Evolutionary conservation across 352 stramenopile species (phyloP), one percentile per base, ranked within the genome.

Genomic region (Thraustotheca clavata): DNA sequence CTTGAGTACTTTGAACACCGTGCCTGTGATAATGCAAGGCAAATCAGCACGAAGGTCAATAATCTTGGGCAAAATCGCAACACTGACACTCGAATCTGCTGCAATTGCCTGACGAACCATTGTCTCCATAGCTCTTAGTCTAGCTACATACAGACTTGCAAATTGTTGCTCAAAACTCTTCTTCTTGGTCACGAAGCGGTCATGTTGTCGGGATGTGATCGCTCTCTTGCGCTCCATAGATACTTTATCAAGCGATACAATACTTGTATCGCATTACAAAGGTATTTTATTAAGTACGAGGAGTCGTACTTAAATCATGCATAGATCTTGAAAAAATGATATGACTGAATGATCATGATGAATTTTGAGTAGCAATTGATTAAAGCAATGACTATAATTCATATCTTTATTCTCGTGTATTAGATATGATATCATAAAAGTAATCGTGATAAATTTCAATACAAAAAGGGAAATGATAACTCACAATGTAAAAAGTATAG

Each of bases 61-160:
- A 39, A 91, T 80, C 71, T 88, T 88, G 62, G 77, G 49, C 50
- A 91, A 40, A 27, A 90, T 72, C 8, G 71, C 49, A 22, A 74
- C 71, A 4, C 24, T 39, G 5, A 43, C 40, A 27, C 12, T n/a
- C 32, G 77, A 72, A 27, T 83, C 71, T 18, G 47, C 12, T 31
- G 29, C 29, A 14, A 89, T 73, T 33, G 76, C 73, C 1, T 68
- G 67, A 29, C 71, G 62, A 32, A 95, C 73, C 2, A 75, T 62
- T 27, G 84, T 74, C 27, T 87, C 86, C 46, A 96, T 77, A 62
- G 74, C 68, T 55, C 76, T 69, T 63, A 96, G 66, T 2, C 88
- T 83, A 65, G 75, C 90, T 61, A 91, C 77, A 72, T 97, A 97
- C 35, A 97, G 87, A 73, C 96, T 86, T 61, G 81, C 93, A 73